Percentiles rank a stretch among this genome's conserved stretches.
Conservation (phyloP, 306 rosid species). For the Mimosa bimucronata region DNA sequence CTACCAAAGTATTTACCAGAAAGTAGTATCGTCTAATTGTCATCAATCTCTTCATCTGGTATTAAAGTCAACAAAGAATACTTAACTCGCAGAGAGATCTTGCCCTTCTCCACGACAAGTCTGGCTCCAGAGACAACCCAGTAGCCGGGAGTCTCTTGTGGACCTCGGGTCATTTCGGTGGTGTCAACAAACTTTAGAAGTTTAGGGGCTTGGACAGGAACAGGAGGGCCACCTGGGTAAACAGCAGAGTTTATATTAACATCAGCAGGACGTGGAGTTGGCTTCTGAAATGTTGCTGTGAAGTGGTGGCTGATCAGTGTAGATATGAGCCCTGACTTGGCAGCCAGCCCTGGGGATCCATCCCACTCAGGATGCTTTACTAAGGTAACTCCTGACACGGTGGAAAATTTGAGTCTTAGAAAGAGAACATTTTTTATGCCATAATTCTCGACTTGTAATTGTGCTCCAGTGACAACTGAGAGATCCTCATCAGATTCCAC, state of each 20-base stretch:
- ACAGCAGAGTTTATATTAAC: slow-evolving; percentile 93
- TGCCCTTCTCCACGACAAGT: slow-evolving; percentile 85
- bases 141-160: slow-evolving; percentile 93
- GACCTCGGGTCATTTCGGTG: slow-evolving; percentile 94
- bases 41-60: slow-evolving; percentile 75
- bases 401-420: slow-evolving; percentile 77
- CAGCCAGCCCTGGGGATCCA: slow-evolving; percentile 85
- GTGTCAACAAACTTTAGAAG: slow-evolving; percentile 91
- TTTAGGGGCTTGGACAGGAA: slow-evolving; percentile 84
- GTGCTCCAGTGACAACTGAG: slow-evolving; percentile 89
- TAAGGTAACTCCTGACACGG: slow-evolving; percentile 62
- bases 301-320: slow-evolving; percentile 96
- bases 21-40: slow-evolving; percentile 45
- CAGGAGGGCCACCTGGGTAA: slow-evolving; percentile 97
- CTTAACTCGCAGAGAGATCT: slow-evolving; percentile 78
- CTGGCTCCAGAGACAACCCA: slow-evolving; percentile 99
- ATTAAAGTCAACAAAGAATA: slow-evolving; percentile 79
- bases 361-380: slow-evolving; percentile 92
- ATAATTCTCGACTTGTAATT: slow-evolving; percentile 82
- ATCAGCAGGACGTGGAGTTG: slow-evolving; percentile 89
- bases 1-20: slow-evolving; percentile 28
- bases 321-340: slow-evolving; percentile 92
- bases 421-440: slow-evolving; percentile 83
- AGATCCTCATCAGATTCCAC: slow-evolving; percentile 85
- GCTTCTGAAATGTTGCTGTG: slow-evolving; percentile 76